Base-by-base conservation (phyloP, 768 basidiomycete genomes). In the Chlorophyllum brunneum region DNA sequence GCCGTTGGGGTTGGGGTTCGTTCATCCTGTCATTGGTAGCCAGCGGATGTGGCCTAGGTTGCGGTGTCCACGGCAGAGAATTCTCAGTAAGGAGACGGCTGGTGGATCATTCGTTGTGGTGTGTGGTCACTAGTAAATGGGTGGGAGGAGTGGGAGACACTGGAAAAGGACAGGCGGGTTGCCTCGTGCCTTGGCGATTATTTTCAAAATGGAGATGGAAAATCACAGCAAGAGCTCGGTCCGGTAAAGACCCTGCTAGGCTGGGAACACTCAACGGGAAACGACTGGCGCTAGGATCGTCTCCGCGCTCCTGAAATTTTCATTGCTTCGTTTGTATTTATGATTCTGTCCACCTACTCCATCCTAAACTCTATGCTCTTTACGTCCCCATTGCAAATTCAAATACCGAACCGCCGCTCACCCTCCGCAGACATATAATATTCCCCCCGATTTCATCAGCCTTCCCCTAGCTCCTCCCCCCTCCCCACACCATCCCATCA, bases 251-350 rank as follows among this genome's bases (percentile, higher is more conserved):
- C 34, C 41, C 26, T 24, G 40, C 23, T 30, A 37, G n/a, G 51
- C 34, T 52, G 24, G 42, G 42, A 43, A 51, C 16, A 24, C 11
- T 49, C 24, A 48, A 49, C 48, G 48, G 48, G 48, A 41, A 49
- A 49, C 37, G 48, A 41, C 38, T 33, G 48, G 48, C 27, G 48
- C 22, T 37, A 48, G 47, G 47, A 48, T 48, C 36, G 39, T 48
- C 36, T 43, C 51, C 42, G 24, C 34, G 42, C 33, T 36, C 36
- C 31, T 18, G 23, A 52, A 52, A 52, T 37, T 52, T 52, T 52
- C 51, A 18, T 27, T 29, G 51, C 51, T 52, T 52, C 51, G 42
- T 43, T 52, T 37, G 42, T 52, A 52, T 44, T 52, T 52, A 52
- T 44, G 51, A 52, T 52, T 44, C 33, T 37, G 42, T 52, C 51